Base-by-base conservation (phyloP, 306 rosid genomes). In the Dryas alaskensis region DNA sequence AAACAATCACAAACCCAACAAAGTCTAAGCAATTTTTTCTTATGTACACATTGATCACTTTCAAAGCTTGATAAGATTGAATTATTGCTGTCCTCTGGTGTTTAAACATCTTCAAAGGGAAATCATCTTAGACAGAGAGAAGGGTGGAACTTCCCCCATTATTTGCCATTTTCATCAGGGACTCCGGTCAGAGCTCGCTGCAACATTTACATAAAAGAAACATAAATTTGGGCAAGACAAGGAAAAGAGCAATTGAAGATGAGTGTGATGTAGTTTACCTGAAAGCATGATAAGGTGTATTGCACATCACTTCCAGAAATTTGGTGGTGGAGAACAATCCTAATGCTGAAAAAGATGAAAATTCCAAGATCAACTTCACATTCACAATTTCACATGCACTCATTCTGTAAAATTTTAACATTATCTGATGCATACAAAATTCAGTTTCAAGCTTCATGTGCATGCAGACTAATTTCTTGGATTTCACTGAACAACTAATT, bases 261-360 rank as follows among this genome's bases (percentile, higher is more conserved):
- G 4, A 27, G 13, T 7, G 49, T 49, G 52, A 68, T 43, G 5
- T 50, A 12, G 16, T 43, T 12, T 72, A 90, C 97, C 97, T 93
- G 94, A 87, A 91, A 89, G 83, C 92, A 91, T 51, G 97, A 80
- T 78, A 93, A 39, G 63, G 94, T 76, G 77, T 89, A 86, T 6
- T 88, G 89, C 81, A 87, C 89, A 65, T 93, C 98, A 8, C 79
- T 81, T 74, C 70, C 73, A 0, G 94, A 93, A 74, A 93, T 87
- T 85, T 91, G 97, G 81, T 91, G 90, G 89, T 91, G 98, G 58
- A 87, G 70, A 69, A 93, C 98, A 58, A 89, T 67, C 82, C 98
- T 86, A n/a, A 93, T 42, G 72, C 98, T 91, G 93, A 44, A 85
- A 8, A 76, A 63, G 58, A 49, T 46, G 73, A 25, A 67, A 39